Percentiles rank a stretch among this genome's conserved stretches.
Evolutionary conservation across 1,284 basidiomycete species (phyloP).

Genomic region (Heterobasidion annosum): DNA sequence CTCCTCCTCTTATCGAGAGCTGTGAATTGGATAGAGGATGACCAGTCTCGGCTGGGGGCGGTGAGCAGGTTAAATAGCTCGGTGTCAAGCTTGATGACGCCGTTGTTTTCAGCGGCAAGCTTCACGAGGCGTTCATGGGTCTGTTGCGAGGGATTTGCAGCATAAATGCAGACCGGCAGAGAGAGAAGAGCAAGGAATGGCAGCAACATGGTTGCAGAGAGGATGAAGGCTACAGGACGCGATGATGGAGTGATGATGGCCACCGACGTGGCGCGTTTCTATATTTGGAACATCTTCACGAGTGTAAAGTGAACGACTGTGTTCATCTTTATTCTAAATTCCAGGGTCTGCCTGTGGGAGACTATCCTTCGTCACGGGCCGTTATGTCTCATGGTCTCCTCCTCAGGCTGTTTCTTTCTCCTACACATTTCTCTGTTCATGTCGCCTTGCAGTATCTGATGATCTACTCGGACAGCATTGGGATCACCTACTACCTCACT

Average conservation of each 20-base stretch:
- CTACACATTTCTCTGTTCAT: constrained; percentile 86
- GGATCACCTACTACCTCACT: constrained; percentile 93
- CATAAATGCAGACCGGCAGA: constrained; percentile 35
- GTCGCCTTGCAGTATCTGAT: constrained; percentile 87
- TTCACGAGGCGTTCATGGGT: constrained; percentile 45
- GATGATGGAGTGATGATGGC: no score
- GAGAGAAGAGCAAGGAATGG: constrained; percentile 35
- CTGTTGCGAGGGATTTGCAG: constrained; percentile 22
- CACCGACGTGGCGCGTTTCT: constrained; percentile 15
- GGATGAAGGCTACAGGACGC: neutral
- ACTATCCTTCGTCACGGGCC: neutral
- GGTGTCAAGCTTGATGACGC: constrained; percentile 74
- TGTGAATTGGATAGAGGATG: constrained; percentile 77
- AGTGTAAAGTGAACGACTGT: neutral
- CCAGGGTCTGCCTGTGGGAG: neutral
- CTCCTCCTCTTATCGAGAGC: constrained; percentile 73
- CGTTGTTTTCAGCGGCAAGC: constrained; percentile 63
- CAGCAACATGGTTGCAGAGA: constrained; percentile 25
- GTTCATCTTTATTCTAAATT: neutral
- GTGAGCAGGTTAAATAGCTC: constrained; percentile 71
- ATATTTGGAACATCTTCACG: neutral
- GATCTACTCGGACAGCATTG: constrained; percentile 86
- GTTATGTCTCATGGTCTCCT: constrained; percentile 67
- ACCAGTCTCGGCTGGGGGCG: constrained; percentile 72
- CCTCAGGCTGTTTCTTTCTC: constrained; percentile 82